phyloP scores from a whole-genome alignment of 306 rosid genomes.

The Dryas alaskensis region DNA sequence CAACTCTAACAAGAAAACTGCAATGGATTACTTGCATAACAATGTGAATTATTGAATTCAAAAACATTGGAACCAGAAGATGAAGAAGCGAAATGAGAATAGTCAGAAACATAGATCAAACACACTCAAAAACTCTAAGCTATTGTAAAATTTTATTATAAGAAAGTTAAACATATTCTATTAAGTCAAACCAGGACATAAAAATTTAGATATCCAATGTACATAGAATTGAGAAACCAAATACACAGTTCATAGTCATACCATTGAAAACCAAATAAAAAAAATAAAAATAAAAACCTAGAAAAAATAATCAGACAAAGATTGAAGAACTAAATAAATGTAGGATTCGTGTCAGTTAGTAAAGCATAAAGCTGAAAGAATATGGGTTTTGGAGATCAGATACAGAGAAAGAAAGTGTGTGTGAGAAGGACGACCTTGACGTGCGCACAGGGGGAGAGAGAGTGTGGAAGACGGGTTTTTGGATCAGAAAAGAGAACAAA shows the following conservation, averaged over 20 bases:
- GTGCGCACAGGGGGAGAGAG: slow-evolving; percentile 6
- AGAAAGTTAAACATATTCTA: not conserved
- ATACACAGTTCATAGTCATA: not conserved
- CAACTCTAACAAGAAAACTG: not conserved
- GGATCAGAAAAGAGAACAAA: slow-evolving; percentile 12
- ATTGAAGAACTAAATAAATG: not conserved
- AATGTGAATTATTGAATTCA: not conserved
- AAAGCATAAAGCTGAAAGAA: not conserved
- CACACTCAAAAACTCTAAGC: not conserved
- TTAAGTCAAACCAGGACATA: not conserved
- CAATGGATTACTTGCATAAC: not conserved
- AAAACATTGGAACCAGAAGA: not conserved
- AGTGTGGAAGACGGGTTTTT: not conserved
- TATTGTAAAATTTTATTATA: not conserved
- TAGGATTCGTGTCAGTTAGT: not conserved
- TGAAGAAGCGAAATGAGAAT: not conserved
- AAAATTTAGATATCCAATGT: not conserved
- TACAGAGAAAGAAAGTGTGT: slow-evolving; percentile 7
- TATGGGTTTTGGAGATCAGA: not conserved
- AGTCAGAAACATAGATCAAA: not conserved
- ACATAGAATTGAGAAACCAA: slow-evolving; percentile 7
- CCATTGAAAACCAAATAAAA: not conserved
- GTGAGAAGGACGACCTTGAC: slow-evolving; percentile 27
- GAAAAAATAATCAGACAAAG: not conserved
- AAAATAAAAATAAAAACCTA: slow-evolving; percentile 5